phyloP scores from a whole-genome alignment of 495 filamentous ascomycete genomes.

The Neurospora sp. region DNA sequence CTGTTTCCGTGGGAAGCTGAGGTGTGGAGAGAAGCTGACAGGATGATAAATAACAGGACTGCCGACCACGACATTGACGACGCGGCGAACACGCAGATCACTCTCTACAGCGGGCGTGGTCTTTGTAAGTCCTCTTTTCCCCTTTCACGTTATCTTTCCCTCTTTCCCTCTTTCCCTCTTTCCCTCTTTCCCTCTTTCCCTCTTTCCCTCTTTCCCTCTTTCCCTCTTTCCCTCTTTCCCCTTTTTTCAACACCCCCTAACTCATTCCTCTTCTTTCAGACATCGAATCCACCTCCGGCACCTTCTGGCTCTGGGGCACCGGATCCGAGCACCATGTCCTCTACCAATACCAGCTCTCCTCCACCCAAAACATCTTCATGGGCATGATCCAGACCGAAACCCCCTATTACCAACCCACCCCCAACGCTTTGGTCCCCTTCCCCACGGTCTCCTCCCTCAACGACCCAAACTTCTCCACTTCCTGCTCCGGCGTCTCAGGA shows the following conservation, averaged over 20 bases:
- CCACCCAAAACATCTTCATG: slow-evolving; percentile 59
- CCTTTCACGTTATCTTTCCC: too few relatives aligned
- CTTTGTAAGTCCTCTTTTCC: slow-evolving; percentile 26
- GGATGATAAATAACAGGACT: slow-evolving; percentile 29
- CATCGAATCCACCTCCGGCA: slow-evolving; percentile 44
- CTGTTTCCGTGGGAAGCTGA: too few relatives aligned
- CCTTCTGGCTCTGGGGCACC: slow-evolving; percentile 57
- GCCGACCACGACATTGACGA: slow-evolving; percentile 88
- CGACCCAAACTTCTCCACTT: slow-evolving; percentile 48
- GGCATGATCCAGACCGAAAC: slow-evolving; percentile 81
- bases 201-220: not conserved
- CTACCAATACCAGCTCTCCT: slow-evolving; percentile 72
- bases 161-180: not conserved
- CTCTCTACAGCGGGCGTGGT: slow-evolving; percentile 60
- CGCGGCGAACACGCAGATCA: slow-evolving; percentile 51
- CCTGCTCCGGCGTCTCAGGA: slow-evolving; percentile 30
- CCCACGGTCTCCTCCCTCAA: slow-evolving; percentile 28
- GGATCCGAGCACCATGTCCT: slow-evolving; percentile 66
- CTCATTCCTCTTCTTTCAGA: not conserved
- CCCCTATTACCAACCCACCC: slow-evolving; percentile 57
- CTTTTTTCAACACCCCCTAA: not conserved
- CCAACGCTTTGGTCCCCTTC: slow-evolving; percentile 51
- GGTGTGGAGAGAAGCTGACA: not conserved
- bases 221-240: not conserved
- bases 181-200: not conserved